A percentile compares a stretch with the other conserved stretches of the same genome.
Evolutionary conservation across 495 filamentous ascomycete genomes (phyloP).

Genomic region (Trypethelium eluteriae): DNA sequence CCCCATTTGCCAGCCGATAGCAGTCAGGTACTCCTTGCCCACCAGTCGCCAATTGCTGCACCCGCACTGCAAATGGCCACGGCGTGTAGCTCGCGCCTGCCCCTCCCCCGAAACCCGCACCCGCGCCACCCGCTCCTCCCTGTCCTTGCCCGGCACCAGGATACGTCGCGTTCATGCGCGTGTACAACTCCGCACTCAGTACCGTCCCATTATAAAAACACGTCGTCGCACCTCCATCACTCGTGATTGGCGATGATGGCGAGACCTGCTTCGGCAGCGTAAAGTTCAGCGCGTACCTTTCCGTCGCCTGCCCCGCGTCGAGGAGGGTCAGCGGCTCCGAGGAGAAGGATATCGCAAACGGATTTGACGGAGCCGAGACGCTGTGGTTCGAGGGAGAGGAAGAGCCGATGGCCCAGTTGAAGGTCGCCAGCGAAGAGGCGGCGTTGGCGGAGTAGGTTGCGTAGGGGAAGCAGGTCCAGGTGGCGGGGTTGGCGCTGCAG

Average conservation of each 20-base stretch:
- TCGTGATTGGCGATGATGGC: slow-evolving; percentile 33
- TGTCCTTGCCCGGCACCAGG: slow-evolving; percentile 12
- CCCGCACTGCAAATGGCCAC: slow-evolving; percentile 46
- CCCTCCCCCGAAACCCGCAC: slow-evolving; percentile 16
- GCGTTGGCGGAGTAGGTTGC: slow-evolving; percentile 37
- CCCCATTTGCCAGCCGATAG: slow-evolving; percentile 26
- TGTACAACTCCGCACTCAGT: slow-evolving; percentile 47
- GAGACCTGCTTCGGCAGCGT: slow-evolving; percentile 40
- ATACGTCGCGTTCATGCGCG: slow-evolving; percentile 31
- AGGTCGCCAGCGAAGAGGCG: slow-evolving; percentile 37
- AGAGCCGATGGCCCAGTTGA: slow-evolving; percentile 50
- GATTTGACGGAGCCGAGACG: slow-evolving; percentile 38
- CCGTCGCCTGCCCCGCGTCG: slow-evolving; percentile 31
- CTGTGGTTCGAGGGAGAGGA: slow-evolving; percentile 16
- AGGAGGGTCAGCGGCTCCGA: slow-evolving; percentile 35
- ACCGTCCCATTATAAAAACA: slow-evolving; percentile 48
- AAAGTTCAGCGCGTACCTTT: slow-evolving; percentile 47
- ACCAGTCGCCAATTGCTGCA: slow-evolving; percentile 39
- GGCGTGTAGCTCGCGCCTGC: slow-evolving; percentile 21
- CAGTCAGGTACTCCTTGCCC: slow-evolving; percentile 43
- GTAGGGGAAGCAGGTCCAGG: slow-evolving; percentile 52
- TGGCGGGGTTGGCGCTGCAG: slow-evolving; percentile 45
- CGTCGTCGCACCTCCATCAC: slow-evolving; percentile 28
- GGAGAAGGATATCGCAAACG: slow-evolving; percentile 42
- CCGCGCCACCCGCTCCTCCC: background rate